Conservation (phyloP, 73 alveolate species). For the Symbiodinium pilosum region DNA sequence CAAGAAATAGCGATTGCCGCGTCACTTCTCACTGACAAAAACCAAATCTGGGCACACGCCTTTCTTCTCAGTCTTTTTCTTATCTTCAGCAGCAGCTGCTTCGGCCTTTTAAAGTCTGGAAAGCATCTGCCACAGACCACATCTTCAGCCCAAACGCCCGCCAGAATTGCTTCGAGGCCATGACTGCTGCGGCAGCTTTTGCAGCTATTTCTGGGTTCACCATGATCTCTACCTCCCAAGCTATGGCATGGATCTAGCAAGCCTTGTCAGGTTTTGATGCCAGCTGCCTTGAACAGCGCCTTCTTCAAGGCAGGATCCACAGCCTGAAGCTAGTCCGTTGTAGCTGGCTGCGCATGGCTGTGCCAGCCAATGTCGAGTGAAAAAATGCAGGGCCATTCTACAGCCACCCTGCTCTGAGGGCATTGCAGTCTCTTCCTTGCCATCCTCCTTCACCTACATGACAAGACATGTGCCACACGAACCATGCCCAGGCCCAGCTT, state of each 20-base stretch:
- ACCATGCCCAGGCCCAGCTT: too few species aligned
- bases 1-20: background rate
- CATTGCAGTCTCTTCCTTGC: constrained; percentile 50
- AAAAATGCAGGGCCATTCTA: too few species aligned
- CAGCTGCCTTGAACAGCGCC: constrained; percentile 78
- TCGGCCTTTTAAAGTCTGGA: constrained; percentile 20
- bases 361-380: background rate
- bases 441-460: constrained; percentile 47
- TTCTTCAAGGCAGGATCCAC: constrained; percentile 80
- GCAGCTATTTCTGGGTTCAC: constrained; percentile 75
- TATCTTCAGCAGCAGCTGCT: constrained; percentile 78
- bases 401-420: too few species aligned
- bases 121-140: background rate
- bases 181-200: constrained; percentile 82
- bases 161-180: background rate
- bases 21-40: too few species aligned
- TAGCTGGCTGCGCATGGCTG: background rate
- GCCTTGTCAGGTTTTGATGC: too few species aligned
- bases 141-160: background rate
- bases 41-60: constrained; percentile 1
- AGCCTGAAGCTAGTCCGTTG: background rate
- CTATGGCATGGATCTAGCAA: background rate
- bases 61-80: constrained; percentile 75
- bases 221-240: constrained; percentile 46
- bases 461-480: background rate